Evolutionary conservation across 2,329 filamentous ascomycete species (phyloP).

Genomic region (Colletotrichum plurivorum): DNA sequence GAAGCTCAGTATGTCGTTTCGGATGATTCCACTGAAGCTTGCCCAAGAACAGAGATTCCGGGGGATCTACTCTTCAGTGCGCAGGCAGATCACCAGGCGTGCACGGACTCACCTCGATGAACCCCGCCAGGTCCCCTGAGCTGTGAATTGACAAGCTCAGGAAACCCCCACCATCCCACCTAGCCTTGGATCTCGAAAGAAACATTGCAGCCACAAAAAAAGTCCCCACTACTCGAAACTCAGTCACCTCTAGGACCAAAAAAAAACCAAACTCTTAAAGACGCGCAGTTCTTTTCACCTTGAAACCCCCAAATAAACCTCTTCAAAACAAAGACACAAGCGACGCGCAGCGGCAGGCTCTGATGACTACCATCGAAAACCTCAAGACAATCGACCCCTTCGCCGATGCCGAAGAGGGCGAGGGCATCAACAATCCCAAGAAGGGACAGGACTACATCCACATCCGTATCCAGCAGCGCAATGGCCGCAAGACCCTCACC

Average conservation of each 20-base stretch:
- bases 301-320: background rate
- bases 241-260: slow-evolving; percentile 8
- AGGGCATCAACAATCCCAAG: slow-evolving; percentile 38
- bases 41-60: background rate
- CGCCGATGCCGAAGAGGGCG: slow-evolving; percentile 43
- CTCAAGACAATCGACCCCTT: slow-evolving; percentile 43
- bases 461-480: slow-evolving; percentile 43
- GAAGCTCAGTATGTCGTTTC: too few relatives aligned
- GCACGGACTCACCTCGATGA: slow-evolving; percentile 16
- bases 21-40: too few relatives aligned
- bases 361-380: slow-evolving; percentile 44
- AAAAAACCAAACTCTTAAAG: background rate
- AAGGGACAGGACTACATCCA: slow-evolving; percentile 43
- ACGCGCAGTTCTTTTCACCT: background rate
- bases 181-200: slow-evolving; percentile 1
- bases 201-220: background rate
- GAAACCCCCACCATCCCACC: slow-evolving; percentile 19
- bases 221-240: background rate
- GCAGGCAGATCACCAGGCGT: slow-evolving; percentile 8
- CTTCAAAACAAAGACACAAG: background rate
- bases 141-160: slow-evolving; percentile 11
- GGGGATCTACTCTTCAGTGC: slow-evolving; percentile 6
- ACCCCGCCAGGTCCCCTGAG: slow-evolving; percentile 35
- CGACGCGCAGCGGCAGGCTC: slow-evolving; percentile 29
- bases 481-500: slow-evolving; percentile 98